Evolutionary conservation across 352 stramenopile species (phyloP), one percentile per base, ranked within the genome.

Genomic region (Globisporangium carolinianum): DNA sequence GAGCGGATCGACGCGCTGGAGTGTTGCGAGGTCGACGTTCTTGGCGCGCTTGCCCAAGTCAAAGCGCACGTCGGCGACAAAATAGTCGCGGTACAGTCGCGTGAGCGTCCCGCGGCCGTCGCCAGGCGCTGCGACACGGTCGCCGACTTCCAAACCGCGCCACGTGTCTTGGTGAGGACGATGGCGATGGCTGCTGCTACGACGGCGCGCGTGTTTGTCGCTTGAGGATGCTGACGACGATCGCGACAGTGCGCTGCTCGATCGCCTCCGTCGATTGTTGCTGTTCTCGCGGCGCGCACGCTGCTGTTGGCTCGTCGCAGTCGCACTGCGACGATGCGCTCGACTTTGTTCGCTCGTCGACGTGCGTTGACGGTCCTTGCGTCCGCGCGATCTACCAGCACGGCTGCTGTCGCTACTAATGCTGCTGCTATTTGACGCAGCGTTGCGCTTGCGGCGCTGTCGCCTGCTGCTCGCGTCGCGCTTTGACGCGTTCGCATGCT

Each of bases 41-140:
- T 24, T 24, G 24, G 24, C 45, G 35, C 65, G 73, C 7, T 67
- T 64, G 7, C 82, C 79, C 10, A 53, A 86, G 57, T 92, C 78
- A 57, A 86, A 87, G 51, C 84, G 77, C 0, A 90, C 68, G 36
- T 89, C 79, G 0, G 71, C 78, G 5, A 90, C 79, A 53, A 86
- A 85, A 37, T 84, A 92, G 58, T 83, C 73, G 11, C 63, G 62
- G 47, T 89, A 86, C 6, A 89, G 35, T 6, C 79, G 78, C 38
- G 88, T 65, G 57, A 92, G 57, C 15, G 80, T 87, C 35, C 78
- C 83, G 10, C 61, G 48, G 3, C 77, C 70, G 24, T 73, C 60
- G 7, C 60, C 39, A 32, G 65, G 60, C 17, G 67, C 75, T 4
- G 60, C 56, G 1, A 90, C 69, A 35, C 83, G 79, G 47, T 86